Evolutionary conservation across 2,329 filamentous ascomycete genomes (phyloP).

Genomic region (Aspergillus udagawae): DNA sequence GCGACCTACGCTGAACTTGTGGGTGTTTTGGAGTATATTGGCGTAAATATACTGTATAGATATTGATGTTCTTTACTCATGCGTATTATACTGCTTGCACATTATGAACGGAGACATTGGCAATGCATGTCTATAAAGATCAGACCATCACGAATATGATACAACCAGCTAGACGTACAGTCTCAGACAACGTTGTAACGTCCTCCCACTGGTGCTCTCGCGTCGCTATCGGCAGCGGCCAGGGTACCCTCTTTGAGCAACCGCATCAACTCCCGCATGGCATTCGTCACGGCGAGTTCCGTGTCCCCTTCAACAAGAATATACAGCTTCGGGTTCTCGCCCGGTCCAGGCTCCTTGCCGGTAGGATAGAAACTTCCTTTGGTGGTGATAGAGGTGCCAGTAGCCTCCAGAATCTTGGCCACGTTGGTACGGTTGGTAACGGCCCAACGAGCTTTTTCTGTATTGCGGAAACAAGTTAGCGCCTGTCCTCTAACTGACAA

Average conservation of each 20-base stretch:
- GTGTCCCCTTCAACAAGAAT: constrained; percentile 98
- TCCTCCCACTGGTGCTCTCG: constrained; percentile 70
- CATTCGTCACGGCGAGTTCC: constrained; percentile 83
- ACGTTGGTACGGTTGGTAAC: constrained; percentile 98
- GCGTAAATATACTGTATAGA: background rate
- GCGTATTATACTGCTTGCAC: background rate
- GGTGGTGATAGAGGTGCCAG: constrained; percentile 92
- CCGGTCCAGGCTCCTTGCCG: constrained; percentile 73
- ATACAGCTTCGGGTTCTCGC: constrained; percentile 87
- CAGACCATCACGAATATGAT: constrained; percentile 8
- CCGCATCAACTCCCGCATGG: constrained; percentile 84
- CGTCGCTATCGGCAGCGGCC: constrained; percentile 82
- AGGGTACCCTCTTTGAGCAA: constrained; percentile 86
- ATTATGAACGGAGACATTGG: background rate
- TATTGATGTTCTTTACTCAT: background rate
- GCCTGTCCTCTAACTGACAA: background rate
- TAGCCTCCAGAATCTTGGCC: constrained; percentile 92
- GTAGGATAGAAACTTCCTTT: constrained; percentile 86
- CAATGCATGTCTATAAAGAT: constrained; percentile 8
- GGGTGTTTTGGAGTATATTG: background rate
- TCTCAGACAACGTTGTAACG: constrained; percentile 77
- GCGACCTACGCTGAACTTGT: background rate
- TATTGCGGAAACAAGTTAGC: constrained; percentile 16
- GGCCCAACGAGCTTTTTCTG: constrained; percentile 91
- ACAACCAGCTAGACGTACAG: constrained; percentile 5